A percentile compares a stretch with the other conserved stretches of the same genome.
Conservation (phyloP, 169 alveolate species). For the Plasmodium vivax region DNA sequence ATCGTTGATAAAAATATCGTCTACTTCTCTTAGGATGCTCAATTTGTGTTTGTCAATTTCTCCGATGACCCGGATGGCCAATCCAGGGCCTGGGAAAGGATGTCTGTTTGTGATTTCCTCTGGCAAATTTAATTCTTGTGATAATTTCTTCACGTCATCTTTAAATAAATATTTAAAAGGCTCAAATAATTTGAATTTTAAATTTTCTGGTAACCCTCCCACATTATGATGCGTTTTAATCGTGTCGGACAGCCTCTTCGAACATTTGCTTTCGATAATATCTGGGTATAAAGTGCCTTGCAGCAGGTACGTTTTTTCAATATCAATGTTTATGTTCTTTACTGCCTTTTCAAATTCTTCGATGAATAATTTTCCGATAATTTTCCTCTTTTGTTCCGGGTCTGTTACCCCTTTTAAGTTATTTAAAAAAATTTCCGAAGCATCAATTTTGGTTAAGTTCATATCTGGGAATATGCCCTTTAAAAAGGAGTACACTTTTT, state of each 20-base stretch:
- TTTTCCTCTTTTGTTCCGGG: conserved; percentile 82
- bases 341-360: conserved; percentile 85
- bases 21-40: conserved; percentile 82
- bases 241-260: conserved; percentile 78
- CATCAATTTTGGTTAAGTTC: conserved; percentile 79
- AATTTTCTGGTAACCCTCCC: conserved; percentile 83
- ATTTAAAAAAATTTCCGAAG: conserved; percentile 77
- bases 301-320: conserved; percentile 77
- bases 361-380: conserved; percentile 83
- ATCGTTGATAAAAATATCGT: conserved; percentile 79
- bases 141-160: conserved; percentile 83
- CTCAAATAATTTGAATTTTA: conserved; percentile 82
- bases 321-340: conserved; percentile 79
- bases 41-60: conserved; percentile 80
- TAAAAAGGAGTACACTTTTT: conserved; percentile 77
- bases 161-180: conserved; percentile 83
- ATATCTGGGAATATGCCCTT: conserved; percentile 81
- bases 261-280: conserved; percentile 80
- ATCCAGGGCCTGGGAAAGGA: conserved; percentile 88
- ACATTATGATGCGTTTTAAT: conserved; percentile 86
- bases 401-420: conserved; percentile 81
- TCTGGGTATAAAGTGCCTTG: conserved; percentile 87
- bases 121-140: conserved; percentile 78
- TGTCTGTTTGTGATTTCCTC: conserved; percentile 80
- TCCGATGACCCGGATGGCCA: conserved; percentile 83